phyloP scores from a whole-genome alignment of 495 filamentous ascomycete genomes.

The Neohortaea acidophila region DNA sequence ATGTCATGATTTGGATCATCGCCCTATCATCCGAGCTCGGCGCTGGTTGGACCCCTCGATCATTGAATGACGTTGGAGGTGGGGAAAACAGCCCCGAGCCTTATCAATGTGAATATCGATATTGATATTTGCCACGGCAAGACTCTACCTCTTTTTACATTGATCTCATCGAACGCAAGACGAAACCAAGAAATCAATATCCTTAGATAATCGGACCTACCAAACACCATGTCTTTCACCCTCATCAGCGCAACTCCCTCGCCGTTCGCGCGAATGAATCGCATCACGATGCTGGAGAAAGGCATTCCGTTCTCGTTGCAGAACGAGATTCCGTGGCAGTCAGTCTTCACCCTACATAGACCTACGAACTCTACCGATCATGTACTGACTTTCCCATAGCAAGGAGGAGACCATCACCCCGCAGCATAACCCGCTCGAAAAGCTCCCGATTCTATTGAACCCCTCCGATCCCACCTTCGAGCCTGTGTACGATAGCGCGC shows the following conservation, averaged over 20 bases:
- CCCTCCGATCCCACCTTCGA: conserved; percentile 4
- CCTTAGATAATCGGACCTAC: too few relatives aligned
- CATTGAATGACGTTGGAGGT: too few relatives aligned
- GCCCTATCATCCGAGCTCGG: too few relatives aligned
- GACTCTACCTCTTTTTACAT: too few relatives aligned
- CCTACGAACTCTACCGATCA: not conserved
- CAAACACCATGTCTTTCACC: conserved; percentile 5
- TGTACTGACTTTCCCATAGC: not conserved
- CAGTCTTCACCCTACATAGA: too few relatives aligned
- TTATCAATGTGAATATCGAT: too few relatives aligned
- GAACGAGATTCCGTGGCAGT: conserved; percentile 14
- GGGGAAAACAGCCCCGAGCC: too few relatives aligned
- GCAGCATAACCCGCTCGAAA: conserved; percentile 16
- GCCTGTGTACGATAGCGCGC: conserved; percentile 8
- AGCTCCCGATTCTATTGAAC: conserved; percentile 11
- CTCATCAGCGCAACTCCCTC: conserved; percentile 14
- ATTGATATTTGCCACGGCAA: too few relatives aligned
- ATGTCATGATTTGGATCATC: too few relatives aligned
- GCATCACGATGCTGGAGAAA: conserved; percentile 12
- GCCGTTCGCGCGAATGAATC: conserved; percentile 6
- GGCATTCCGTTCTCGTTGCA: conserved; percentile 14
- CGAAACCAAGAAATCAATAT: too few relatives aligned
- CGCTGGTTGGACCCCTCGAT: too few relatives aligned
- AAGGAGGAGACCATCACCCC: conserved; percentile 9
- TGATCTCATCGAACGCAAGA: too few relatives aligned